phyloP scores from a whole-genome alignment of 139 green algal species.

The Astrephomene gubernaculifera region DNA sequence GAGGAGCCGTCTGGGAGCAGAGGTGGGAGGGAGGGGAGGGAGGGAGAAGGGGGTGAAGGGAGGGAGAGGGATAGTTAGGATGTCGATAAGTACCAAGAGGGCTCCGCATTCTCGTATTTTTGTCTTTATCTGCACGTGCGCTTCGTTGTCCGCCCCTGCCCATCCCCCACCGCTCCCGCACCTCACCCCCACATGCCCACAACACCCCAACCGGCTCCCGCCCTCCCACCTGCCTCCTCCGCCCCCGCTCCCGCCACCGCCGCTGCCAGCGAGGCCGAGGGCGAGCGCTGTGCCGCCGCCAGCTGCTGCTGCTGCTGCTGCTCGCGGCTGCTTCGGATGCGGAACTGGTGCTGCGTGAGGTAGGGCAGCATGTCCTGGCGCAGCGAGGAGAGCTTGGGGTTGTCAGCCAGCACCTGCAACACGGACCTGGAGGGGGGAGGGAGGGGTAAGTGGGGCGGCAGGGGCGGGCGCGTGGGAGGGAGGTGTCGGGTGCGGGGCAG shows the following conservation, averaged over 20 bases:
- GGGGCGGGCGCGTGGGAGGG: background rate
- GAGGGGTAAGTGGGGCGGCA: background rate
- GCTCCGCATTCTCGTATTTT: no score
- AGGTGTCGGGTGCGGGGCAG: no score
- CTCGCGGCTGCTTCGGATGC: slow-evolving; percentile 1
- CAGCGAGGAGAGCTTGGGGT: slow-evolving; percentile 60
- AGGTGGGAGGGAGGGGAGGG: background rate
- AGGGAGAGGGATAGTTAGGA: no score
- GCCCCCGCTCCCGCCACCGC: background rate
- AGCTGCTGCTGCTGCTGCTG: background rate
- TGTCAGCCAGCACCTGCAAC: slow-evolving; percentile 62
- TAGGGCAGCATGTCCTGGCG: slow-evolving; percentile 76
- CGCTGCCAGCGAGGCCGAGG: background rate
- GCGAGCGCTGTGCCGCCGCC: background rate
- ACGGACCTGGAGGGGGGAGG: slow-evolving; percentile 42
- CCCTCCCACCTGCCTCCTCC: no score
- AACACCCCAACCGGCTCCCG: no score
- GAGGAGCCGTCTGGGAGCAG: slow-evolving; percentile 15
- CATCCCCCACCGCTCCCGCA: no score
- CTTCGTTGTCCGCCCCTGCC: no score
- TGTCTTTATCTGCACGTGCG: no score
- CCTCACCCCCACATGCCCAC: no score
- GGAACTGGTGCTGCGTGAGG: slow-evolving; percentile 72
- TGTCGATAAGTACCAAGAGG: no score
- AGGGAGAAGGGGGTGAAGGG: background rate